Percentiles rank a stretch among this genome's conserved stretches.
Evolutionary conservation across 176 grass and related monocot genomes (phyloP).

Genomic region (Hsuehochloa calcarea): DNA sequence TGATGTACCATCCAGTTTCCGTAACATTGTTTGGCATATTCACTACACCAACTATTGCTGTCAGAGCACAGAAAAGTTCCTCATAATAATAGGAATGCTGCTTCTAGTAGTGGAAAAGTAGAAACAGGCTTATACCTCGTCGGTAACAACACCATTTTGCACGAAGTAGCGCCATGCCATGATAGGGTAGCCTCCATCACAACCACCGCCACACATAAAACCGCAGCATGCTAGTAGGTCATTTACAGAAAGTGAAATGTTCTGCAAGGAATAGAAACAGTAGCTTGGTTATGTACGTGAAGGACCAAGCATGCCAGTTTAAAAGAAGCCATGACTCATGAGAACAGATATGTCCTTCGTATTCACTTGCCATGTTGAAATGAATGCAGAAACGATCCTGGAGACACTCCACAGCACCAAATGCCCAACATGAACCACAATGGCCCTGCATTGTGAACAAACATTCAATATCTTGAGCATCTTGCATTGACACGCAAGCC

Average conservation of each 20-base stretch:
- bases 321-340: neutral
- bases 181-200: slow-evolving; percentile 95
- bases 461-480: slow-evolving; percentile 9
- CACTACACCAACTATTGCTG: neutral
- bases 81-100: neutral
- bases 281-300: slow-evolving; percentile 3
- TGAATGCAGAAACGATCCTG: slow-evolving; percentile 96
- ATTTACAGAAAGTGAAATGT: slow-evolving; percentile 81
- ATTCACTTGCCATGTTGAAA: slow-evolving; percentile 47
- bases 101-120: neutral
- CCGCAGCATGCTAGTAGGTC: slow-evolving; percentile 91
- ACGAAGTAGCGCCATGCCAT: slow-evolving; percentile 84
- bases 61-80: neutral
- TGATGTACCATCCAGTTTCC: neutral
- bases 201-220: slow-evolving; percentile 93
- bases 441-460: slow-evolving; percentile 59
- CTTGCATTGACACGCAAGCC: neutral
- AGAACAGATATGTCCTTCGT: neutral
- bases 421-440: slow-evolving; percentile 94
- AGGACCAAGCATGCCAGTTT: neutral
- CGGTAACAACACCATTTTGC: slow-evolving; percentile 82
- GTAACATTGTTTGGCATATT: neutral
- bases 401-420: slow-evolving; percentile 86
- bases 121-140: slow-evolving; percentile 56
- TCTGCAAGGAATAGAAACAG: slow-evolving; percentile 47